These are phyloP conservation scores for Yamagishiella unicocca DNA, from an alignment of 139 green algal species.

Conservation along the genomic window DNA sequence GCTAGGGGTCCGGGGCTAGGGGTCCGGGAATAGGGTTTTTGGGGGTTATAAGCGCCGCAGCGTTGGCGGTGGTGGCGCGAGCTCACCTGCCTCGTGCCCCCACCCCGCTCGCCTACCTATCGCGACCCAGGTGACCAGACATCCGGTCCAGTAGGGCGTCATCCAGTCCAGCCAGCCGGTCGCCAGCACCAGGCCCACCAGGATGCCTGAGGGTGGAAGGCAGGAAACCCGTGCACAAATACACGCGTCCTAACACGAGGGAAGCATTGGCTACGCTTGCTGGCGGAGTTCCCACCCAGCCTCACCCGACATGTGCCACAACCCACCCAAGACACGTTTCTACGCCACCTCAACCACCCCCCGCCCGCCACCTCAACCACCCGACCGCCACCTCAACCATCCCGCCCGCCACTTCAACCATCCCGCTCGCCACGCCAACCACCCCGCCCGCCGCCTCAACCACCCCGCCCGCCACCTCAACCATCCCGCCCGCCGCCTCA, in stretches of 20 bases:
- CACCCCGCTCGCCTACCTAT: constrained; percentile 12
- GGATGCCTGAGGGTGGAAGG: constrained; percentile 58
- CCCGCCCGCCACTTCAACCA: too few species aligned
- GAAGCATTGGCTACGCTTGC: neutral
- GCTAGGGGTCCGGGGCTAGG: neutral
- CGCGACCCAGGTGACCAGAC: constrained; percentile 40
- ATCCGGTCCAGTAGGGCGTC: constrained; percentile 49
- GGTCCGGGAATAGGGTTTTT: neutral
- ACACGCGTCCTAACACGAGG: neutral
- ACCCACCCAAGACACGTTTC: neutral
- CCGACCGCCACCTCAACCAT: neutral
- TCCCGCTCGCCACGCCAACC: neutral
- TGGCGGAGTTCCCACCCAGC: neutral
- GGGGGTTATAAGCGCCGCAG: neutral
- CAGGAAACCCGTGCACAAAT: neutral
- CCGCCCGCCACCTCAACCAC: neutral
- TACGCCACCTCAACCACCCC: too few species aligned
- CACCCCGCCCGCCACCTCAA: neutral
- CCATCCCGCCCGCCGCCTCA: neutral
- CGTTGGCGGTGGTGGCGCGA: neutral
- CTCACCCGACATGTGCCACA: neutral
- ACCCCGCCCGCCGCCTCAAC: neutral
- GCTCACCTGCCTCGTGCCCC: neutral
- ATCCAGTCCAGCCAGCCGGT: constrained; percentile 62
- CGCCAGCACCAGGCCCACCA: constrained; percentile 72